These are phyloP conservation scores for Amanita phalloides DNA, from an alignment of 768 basidiomycete species.

Conservation along the genomic window DNA sequence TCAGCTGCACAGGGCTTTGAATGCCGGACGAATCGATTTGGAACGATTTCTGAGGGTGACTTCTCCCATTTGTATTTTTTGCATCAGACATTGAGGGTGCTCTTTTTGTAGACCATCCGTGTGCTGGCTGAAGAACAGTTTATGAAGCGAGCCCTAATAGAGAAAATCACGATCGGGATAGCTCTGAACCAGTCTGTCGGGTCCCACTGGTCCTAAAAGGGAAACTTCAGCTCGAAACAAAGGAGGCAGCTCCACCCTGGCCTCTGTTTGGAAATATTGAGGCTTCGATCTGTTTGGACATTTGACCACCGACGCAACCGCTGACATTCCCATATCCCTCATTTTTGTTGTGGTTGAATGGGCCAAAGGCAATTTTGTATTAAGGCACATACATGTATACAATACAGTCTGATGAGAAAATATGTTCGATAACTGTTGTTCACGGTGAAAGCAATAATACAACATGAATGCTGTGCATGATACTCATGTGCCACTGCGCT, in stretches of 20 bases:
- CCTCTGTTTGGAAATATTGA: background rate
- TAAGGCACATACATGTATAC: background rate
- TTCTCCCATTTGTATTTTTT: constrained; percentile 11
- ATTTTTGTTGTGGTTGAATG: background rate
- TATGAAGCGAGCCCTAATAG: constrained; percentile 89
- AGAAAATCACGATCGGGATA: constrained; percentile 69
- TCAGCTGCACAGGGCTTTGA: constrained; percentile 89
- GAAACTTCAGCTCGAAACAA: constrained; percentile 13
- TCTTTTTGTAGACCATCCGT: constrained; percentile 53
- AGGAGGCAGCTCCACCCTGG: constrained; percentile 4
- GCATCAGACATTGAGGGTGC: constrained; percentile 7
- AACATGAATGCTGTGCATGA: constrained; percentile 1
- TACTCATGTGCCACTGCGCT: background rate
- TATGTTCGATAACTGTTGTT: background rate
- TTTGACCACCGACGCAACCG: background rate
- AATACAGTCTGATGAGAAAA: background rate
- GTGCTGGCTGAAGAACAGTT: constrained; percentile 93
- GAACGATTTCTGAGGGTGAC: constrained; percentile 88
- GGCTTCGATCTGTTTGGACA: background rate
- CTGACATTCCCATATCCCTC: background rate
- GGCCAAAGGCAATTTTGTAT: constrained; percentile 3
- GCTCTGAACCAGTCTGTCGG: constrained; percentile 35
- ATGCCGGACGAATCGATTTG: constrained; percentile 84
- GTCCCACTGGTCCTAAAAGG: constrained; percentile 27
- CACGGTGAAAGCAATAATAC: background rate